Evolutionary conservation across 768 basidiomycete species (phyloP).

Genomic region (Multifurca ochricompacta): DNA sequence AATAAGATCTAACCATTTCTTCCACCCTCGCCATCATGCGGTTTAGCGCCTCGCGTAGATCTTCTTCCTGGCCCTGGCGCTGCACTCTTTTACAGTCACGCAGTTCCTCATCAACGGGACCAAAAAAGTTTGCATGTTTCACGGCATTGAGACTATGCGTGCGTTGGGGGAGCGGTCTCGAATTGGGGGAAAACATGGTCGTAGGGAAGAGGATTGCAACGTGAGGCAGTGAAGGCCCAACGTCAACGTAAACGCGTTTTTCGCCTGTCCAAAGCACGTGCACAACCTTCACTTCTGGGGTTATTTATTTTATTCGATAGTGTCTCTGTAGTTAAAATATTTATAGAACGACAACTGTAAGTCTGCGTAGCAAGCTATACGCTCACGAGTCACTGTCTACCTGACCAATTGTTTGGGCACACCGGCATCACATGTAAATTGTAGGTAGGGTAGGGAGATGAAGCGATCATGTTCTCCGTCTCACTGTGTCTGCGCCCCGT

Average conservation of each 20-base stretch:
- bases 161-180: conserved; percentile 12
- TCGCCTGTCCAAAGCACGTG: not conserved
- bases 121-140: conserved; percentile 22
- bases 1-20: conserved; percentile 43
- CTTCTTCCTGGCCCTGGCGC: conserved; percentile 71
- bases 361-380: not conserved
- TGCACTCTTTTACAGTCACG: conserved; percentile 62
- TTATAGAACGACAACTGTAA: not conserved
- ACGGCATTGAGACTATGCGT: conserved; percentile 11
- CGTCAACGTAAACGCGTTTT: conserved; percentile 9
- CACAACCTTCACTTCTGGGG: not conserved
- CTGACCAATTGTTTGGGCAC: not conserved
- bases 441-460: not conserved
- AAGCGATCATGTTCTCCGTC: conserved; percentile 1
- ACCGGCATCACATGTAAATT: not conserved
- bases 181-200: conserved; percentile 15
- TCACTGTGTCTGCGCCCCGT: conserved; percentile 1
- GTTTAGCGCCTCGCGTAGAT: conserved; percentile 58
- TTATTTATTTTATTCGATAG: not conserved
- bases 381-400: not conserved
- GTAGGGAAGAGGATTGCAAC: conserved; percentile 13
- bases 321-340: no score
- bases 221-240: conserved; percentile 6
- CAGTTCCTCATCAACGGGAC: conserved; percentile 56
- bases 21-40: conserved; percentile 62